Base-by-base conservation (phyloP, 768 basidiomycete species). In the Ephemerocybe angulata region DNA sequence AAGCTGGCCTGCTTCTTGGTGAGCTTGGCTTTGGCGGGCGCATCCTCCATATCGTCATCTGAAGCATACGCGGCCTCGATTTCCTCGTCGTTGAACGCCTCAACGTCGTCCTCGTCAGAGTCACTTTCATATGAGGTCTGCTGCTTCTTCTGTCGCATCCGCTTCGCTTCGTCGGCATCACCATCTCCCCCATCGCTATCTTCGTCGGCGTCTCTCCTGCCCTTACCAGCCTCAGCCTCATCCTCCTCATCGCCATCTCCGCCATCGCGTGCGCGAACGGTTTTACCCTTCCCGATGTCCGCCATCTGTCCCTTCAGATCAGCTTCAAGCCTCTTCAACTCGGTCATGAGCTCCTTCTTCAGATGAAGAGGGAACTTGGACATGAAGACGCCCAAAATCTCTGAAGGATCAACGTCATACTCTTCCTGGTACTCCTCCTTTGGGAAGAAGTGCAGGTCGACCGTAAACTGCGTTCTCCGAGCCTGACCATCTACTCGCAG, bases 391-490 rank as follows among this genome's bases (percentile, higher is more conserved):
- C 79, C 72, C 47, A 96, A 77, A 53, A 98, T 84, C 63, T 95
- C 89, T 17, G 72, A 62, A 1, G 85, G 78, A 33, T 78, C 78
- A 43, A 95, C 78, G 60, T 88, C 84, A 72, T 97, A 91, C 70
- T 96, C 94, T 35, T 83, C 74, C 49, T 75, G 68, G 66, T 94
- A 98, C 66, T 98, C 95, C 42, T 82, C 80, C 57, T 79, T 76
- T 1, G 94, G 93, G 74, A 91, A 98, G 73, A 99, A 90, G 43
- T 79, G 76, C 60, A 98, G 83, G 30, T 86, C 72, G 55, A 98
- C 81, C 2, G 79, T 85, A 76, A 94, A 96, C 43, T 85, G 80
- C 44, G 91, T 90, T 56, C 83, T 80, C 38, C 95, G 84, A 1
- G 85, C 78, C 44, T 82, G 78, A 47, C 82, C 83, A 57, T 86